phyloP scores from a whole-genome alignment of 805 yeast species.

The Lipomyces sp. region DNA sequence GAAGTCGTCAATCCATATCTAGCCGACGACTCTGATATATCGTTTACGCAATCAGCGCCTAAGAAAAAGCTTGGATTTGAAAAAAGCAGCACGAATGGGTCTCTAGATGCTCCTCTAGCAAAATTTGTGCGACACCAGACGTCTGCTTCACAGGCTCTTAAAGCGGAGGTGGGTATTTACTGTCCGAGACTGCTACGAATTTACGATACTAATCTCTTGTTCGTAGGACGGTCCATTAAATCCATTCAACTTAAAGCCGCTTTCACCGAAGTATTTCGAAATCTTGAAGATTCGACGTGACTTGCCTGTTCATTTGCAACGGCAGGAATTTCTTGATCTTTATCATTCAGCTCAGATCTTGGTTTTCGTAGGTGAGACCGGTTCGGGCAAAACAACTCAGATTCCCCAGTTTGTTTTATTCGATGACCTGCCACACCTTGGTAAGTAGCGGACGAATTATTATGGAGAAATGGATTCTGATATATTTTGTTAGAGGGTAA shows the following conservation, averaged over 20 bases:
- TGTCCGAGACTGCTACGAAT: slow-evolving; percentile 45
- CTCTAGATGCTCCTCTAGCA: slow-evolving; percentile 6
- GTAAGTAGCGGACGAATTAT: slow-evolving; percentile 14
- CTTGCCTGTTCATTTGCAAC: slow-evolving; percentile 91
- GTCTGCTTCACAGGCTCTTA: slow-evolving; percentile 45
- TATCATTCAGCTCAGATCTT: slow-evolving; percentile 89
- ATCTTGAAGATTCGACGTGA: slow-evolving; percentile 81
- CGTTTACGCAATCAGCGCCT: not conserved
- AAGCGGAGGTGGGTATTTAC: slow-evolving; percentile 42
- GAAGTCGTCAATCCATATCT: slow-evolving; percentile 42
- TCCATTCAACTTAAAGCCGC: slow-evolving; percentile 76
- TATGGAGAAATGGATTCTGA: not conserved
- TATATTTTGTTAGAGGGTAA: slow-evolving; percentile 52
- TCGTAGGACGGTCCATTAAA: slow-evolving; percentile 56
- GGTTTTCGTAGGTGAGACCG: slow-evolving; percentile 99
- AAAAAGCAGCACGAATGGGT: slow-evolving; percentile 4
- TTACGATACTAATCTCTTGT: not conserved
- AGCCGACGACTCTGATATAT: slow-evolving; percentile 38
- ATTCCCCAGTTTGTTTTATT: slow-evolving; percentile 93
- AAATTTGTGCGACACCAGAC: slow-evolving; percentile 42
- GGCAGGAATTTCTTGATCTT: slow-evolving; percentile 82
- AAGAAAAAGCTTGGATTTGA: slow-evolving; percentile 2
- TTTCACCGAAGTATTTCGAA: slow-evolving; percentile 70
- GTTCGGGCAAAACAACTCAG: slow-evolving; percentile 98
- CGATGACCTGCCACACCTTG: slow-evolving; percentile 89